Evolutionary conservation across 805 yeast species (phyloP).

Genomic region (Cyberlindnera suaveolens): DNA sequence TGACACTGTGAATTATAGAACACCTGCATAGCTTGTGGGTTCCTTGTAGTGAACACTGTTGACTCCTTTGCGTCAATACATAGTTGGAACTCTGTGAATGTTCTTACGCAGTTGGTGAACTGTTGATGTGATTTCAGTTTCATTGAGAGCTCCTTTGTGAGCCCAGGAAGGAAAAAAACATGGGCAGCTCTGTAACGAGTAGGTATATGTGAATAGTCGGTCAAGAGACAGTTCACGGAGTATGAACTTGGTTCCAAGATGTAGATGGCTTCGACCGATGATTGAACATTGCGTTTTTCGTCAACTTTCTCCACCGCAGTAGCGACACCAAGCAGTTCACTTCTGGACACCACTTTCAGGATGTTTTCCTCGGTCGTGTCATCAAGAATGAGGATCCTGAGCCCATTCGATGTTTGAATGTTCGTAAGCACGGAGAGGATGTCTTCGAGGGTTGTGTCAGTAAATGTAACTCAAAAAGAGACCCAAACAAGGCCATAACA

Average conservation of each 20-base stretch:
- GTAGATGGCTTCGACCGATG: constrained; percentile 74
- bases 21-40: constrained; percentile 57
- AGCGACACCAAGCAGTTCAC: constrained; percentile 45
- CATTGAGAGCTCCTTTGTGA: constrained; percentile 27
- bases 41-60: constrained; percentile 64
- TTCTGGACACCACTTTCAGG: constrained; percentile 40
- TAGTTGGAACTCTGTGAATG: constrained; percentile 38
- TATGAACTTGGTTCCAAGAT: constrained; percentile 63
- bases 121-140: constrained; percentile 25
- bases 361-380: constrained; percentile 44
- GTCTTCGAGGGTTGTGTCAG: constrained; percentile 10
- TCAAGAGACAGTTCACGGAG: constrained; percentile 67
- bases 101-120: constrained; percentile 23
- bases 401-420: constrained; percentile 37
- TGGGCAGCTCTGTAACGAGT: constrained; percentile 72
- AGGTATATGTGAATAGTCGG: constrained; percentile 63
- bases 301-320: constrained; percentile 64
- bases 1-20: constrained; percentile 63
- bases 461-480: neutral
- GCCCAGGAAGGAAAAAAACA: constrained; percentile 64
- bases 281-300: constrained; percentile 50
- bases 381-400: constrained; percentile 53
- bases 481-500: constrained; percentile 4
- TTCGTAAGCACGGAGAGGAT: constrained; percentile 32
- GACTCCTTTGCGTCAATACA: constrained; percentile 62